These are phyloP conservation scores for Quercus aquifolioides DNA, from an alignment of 306 rosid genomes.

Conservation along the genomic window DNA sequence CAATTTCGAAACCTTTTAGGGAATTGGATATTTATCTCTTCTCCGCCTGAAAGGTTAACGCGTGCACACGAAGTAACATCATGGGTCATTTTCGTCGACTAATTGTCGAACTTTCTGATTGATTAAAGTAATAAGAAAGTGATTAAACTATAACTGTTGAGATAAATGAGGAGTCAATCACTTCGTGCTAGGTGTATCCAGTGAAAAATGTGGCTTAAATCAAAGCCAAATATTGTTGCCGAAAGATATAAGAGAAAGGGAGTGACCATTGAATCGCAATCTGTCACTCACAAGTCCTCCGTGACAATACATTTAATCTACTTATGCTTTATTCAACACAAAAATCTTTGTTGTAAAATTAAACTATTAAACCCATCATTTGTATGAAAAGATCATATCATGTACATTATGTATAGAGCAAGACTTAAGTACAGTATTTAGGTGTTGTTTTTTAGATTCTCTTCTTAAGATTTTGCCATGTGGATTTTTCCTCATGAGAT, in stretches of 20 bases:
- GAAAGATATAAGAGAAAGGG: not conserved
- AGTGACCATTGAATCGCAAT: not conserved
- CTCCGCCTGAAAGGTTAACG: not conserved
- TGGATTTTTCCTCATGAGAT: too few species aligned
- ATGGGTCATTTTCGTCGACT: not conserved
- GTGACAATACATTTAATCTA: not conserved
- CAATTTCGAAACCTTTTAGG: not conserved
- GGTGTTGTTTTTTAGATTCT: rapidly evolving
- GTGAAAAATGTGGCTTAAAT: not conserved
- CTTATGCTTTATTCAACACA: not conserved
- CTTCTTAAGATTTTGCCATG: rapidly evolving
- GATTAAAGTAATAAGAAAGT: not conserved
- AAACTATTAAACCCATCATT: not conserved
- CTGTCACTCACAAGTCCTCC: conserved; percentile 6
- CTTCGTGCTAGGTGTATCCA: not conserved
- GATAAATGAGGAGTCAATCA: not conserved
- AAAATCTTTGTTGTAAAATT: not conserved
- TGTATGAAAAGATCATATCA: too few species aligned
- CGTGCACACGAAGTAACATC: too few species aligned
- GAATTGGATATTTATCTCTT: not conserved
- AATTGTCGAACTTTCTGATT: not conserved
- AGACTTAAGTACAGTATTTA: too few species aligned
- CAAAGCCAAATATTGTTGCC: not conserved
- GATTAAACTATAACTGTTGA: not conserved
- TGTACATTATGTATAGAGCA: too few species aligned